Evolutionary conservation across 805 yeast species (phyloP).

Genomic region (Komagataella populi): DNA sequence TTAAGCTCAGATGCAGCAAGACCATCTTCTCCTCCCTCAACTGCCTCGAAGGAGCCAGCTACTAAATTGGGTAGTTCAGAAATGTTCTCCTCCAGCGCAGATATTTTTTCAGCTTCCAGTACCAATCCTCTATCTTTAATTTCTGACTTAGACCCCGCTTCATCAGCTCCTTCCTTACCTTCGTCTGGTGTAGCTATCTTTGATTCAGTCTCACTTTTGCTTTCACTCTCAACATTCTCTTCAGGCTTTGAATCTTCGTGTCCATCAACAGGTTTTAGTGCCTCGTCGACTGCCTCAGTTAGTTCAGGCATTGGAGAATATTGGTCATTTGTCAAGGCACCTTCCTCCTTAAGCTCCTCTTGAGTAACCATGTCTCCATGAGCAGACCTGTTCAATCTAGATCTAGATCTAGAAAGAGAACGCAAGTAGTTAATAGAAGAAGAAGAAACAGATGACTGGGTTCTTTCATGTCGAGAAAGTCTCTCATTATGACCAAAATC

Average conservation of each 20-base stretch:
- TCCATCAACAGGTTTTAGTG: conserved; percentile 19
- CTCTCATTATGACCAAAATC: conserved; percentile 24
- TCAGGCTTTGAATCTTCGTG: conserved; percentile 8
- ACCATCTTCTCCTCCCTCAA: conserved; percentile 1
- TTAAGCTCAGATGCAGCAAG: not conserved
- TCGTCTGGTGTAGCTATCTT: not conserved
- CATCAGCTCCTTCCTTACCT: conserved; percentile 6
- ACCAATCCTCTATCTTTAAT: not conserved
- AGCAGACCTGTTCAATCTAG: conserved; percentile 23
- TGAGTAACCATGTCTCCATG: conserved; percentile 11
- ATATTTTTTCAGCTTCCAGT: conserved; percentile 2
- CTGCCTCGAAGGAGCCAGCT: not conserved
- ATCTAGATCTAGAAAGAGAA: conserved; percentile 51
- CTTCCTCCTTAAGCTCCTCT: conserved; percentile 37
- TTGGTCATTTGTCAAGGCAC: conserved; percentile 42
- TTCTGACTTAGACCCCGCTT: not conserved
- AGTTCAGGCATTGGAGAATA: conserved; percentile 31
- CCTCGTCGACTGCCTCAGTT: conserved; percentile 34
- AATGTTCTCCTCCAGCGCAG: conserved; percentile 3
- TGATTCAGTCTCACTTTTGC: not conserved
- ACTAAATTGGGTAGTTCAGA: not conserved
- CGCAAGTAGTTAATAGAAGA: conserved; percentile 45
- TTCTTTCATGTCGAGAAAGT: conserved; percentile 25
- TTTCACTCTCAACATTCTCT: not conserved
- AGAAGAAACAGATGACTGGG: conserved; percentile 6